phyloP scores from a whole-genome alignment of 306 rosid species.

The Mimosa bimucronata region DNA sequence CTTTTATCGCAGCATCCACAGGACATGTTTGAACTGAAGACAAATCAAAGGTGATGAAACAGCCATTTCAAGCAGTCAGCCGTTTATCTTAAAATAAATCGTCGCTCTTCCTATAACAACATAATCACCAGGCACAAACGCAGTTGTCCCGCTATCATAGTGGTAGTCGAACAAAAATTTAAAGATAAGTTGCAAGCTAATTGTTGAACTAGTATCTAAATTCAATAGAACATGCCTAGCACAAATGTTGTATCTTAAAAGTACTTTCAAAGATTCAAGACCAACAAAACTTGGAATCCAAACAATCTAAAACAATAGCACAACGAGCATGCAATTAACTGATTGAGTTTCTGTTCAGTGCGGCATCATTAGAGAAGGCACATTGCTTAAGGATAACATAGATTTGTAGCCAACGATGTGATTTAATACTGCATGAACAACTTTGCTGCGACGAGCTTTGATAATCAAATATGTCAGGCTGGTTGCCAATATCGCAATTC shows the following conservation, averaged over 20 bases:
- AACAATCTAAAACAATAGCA: neutral
- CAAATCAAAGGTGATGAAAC: neutral
- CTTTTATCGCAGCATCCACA: neutral
- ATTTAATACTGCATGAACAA: neutral
- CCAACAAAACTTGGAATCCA: neutral
- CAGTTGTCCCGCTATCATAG: neutral
- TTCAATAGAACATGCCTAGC: neutral
- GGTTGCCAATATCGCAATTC: neutral
- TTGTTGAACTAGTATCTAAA: neutral
- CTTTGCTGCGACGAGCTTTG: neutral
- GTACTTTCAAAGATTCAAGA: neutral
- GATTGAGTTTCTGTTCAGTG: neutral
- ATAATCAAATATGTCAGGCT: neutral
- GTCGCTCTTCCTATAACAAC: neutral
- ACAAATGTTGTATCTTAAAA: neutral
- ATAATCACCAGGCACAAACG: neutral
- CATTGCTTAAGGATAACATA: neutral
- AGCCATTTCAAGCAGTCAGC: neutral
- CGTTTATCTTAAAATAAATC: neutral
- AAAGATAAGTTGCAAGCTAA: neutral
- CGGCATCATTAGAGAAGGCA: conserved; percentile 8
- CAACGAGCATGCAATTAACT: neutral
- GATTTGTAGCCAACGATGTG: neutral
- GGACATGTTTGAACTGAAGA: neutral
- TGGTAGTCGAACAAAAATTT: neutral